phyloP scores from a whole-genome alignment of 352 stramenopile species.

The Globisporangium irregulare region DNA sequence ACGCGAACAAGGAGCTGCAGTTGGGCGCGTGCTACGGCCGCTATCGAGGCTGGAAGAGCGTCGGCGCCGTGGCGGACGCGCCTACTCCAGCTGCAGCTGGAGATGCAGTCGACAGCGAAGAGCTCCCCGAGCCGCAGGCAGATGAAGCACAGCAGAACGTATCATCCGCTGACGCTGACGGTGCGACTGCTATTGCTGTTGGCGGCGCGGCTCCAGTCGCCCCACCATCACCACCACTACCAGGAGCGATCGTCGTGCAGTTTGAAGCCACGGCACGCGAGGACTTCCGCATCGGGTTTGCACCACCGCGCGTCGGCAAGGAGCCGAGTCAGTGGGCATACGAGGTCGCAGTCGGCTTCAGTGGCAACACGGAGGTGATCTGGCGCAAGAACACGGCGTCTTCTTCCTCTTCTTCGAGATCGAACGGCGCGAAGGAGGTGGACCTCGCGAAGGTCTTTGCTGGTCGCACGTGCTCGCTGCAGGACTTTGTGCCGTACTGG shows the following conservation, averaged over 20 bases:
- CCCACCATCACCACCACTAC: slow-evolving; percentile 14
- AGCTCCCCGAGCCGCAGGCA: slow-evolving; percentile 3
- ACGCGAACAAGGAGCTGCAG: slow-evolving; percentile 34
- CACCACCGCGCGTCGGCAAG: slow-evolving; percentile 20
- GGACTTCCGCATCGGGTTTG: slow-evolving; percentile 69
- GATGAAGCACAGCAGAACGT: not conserved
- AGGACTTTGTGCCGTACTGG: slow-evolving; percentile 74
- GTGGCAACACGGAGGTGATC: slow-evolving; percentile 72
- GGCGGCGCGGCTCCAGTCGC: not conserved
- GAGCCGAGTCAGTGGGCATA: slow-evolving; percentile 45
- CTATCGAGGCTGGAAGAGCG: slow-evolving; percentile 47
- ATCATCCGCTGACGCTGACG: not conserved
- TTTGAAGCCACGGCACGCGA: slow-evolving; percentile 67
- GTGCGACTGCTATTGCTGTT: not conserved
- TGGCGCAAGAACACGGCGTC: slow-evolving; percentile 45
- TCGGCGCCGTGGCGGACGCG: slow-evolving; percentile 7
- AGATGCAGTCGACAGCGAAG: slow-evolving; percentile 13
- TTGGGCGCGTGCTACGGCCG: slow-evolving; percentile 51
- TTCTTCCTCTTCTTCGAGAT: not conserved
- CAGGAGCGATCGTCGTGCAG: slow-evolving; percentile 47
- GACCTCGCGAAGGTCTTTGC: slow-evolving; percentile 63
- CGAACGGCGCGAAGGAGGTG: slow-evolving; percentile 30
- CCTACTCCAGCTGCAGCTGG: not conserved
- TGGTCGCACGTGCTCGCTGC: slow-evolving; percentile 56
- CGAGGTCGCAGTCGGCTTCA: slow-evolving; percentile 64